phyloP scores from a whole-genome alignment of 441 rosid genomes.

The Aquilaria agallochum region DNA sequence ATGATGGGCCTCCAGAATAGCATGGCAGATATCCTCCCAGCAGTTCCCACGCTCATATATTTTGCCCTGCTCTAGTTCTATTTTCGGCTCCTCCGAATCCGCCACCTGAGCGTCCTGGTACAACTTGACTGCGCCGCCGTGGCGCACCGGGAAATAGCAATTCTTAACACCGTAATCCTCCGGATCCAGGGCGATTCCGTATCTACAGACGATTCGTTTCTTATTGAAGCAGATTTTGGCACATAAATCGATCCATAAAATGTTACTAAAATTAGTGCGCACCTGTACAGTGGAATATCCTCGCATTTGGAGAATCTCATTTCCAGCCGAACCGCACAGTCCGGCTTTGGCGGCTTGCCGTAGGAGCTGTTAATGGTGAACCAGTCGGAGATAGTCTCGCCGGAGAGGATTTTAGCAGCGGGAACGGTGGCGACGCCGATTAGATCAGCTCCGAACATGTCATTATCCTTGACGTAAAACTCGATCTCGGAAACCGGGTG shows the following conservation, averaged over 20 bases:
- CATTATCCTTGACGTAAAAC: slow-evolving; percentile 66
- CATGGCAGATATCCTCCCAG: slow-evolving; percentile 82
- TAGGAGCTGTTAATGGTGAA: slow-evolving; percentile 38
- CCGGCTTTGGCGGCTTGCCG: slow-evolving; percentile 62
- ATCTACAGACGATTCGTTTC: not conserved
- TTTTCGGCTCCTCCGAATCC: slow-evolving; percentile 36
- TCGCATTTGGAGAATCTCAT: slow-evolving; percentile 46
- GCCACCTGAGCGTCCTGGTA: slow-evolving; percentile 76
- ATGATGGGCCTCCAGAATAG: slow-evolving; percentile 76
- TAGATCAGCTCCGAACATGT: slow-evolving; percentile 70
- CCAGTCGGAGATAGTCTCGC: slow-evolving; percentile 51
- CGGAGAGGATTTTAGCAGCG: slow-evolving; percentile 25
- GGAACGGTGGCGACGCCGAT: slow-evolving; percentile 54
- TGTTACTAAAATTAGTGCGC: no score
- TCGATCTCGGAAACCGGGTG: slow-evolving; percentile 56
- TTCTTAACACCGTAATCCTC: slow-evolving; percentile 26
- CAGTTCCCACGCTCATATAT: slow-evolving; percentile 41
- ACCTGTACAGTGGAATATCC: slow-evolving; percentile 28
- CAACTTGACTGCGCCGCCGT: slow-evolving; percentile 48
- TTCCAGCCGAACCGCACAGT: slow-evolving; percentile 49
- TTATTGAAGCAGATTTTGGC: no score
- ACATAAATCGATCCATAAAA: no score
- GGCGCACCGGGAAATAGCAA: slow-evolving; percentile 62
- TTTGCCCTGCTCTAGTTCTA: slow-evolving; percentile 48
- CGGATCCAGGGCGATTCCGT: slow-evolving; percentile 36